Base-by-base conservation (phyloP, 208 protist genomes). In the Acanthamoeba castellanii region DNA sequence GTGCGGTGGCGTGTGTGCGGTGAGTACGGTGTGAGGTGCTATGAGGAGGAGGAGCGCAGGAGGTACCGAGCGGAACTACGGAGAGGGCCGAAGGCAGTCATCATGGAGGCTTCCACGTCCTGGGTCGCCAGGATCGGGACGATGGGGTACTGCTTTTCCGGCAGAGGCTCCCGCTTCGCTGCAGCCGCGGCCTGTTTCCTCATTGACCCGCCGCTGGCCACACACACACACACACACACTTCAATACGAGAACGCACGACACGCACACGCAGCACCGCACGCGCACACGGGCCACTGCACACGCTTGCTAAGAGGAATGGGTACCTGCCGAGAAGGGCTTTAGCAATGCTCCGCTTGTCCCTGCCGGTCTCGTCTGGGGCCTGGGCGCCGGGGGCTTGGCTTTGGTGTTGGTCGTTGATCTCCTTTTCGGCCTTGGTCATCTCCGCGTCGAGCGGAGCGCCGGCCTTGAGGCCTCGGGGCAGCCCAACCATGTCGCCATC, bases 361-460 rank as follows among this genome's bases (percentile, higher is more conserved):
- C 27, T 70, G 27, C 27, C 64, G 64, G n/a, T 32, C n/a, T 70
- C 64, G 6, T 70, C 64, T 16, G n/a, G 27, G 64, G 64, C 64
- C 64, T 70, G 64, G 8, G 64, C 64, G 64, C 64, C 64, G 18
- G 64, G 64, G 8, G 64, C 64, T 16, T 32, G 25, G 64, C 64
- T 70, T 11, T 70, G 64, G 64, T 34, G 32, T 27, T 70, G 14
- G 6, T 70, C 64, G 64, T 70, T 70, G 64, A 70, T 70, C 64
- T 70, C 64, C 64, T 70, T 70, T 27, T 70, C 64, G 64, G 64
- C 64, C 64, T 70, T 70, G 27, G 18, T 70, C 64, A 70, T 27
- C n/a, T 70, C 64, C 6, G 20, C 18, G 27, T 70, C 64, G 64
- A 70, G 64, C 27, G n/a, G 27, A 27, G 64, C 64, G 64, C 64